Evolutionary conservation across 2,329 filamentous ascomycete species (phyloP).

Genomic region (Penicillium sp.): DNA sequence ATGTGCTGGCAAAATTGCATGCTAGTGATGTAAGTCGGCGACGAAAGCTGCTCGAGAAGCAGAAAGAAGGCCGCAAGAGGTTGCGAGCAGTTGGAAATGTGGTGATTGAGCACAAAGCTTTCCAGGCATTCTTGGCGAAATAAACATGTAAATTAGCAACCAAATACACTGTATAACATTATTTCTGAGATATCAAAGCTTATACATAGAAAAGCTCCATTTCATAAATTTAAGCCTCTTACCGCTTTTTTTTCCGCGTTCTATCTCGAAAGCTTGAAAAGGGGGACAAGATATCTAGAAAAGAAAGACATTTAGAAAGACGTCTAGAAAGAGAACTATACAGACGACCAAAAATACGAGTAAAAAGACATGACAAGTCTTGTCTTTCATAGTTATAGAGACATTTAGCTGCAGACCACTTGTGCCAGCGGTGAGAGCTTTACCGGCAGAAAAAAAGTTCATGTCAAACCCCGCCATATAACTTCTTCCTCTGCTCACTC

Average conservation of each 20-base stretch:
- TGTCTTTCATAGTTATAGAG: not conserved
- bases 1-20: constrained; percentile 89
- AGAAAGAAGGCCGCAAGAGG: constrained; percentile 92
- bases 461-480: constrained; percentile 27
- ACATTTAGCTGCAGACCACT: not conserved
- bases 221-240: too few species aligned
- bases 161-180: constrained; percentile 8
- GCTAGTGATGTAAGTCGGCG: constrained; percentile 81
- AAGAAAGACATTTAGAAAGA: too few species aligned
- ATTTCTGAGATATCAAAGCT: not conserved
- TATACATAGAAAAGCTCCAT: too few species aligned
- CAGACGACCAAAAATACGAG: too few species aligned
- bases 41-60: constrained; percentile 88
- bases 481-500: constrained; percentile 15
- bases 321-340: too few species aligned
- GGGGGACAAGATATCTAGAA: too few species aligned
- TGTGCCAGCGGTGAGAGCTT: constrained; percentile 19
- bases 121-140: constrained; percentile 89
- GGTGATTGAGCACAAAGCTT: constrained; percentile 92
- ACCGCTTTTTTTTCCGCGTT: too few species aligned
- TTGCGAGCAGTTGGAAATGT: constrained; percentile 78
- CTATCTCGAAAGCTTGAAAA: too few species aligned
- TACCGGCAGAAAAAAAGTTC: constrained; percentile 32
- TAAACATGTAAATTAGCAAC: constrained; percentile 39
- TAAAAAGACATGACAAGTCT: too few species aligned